Evolutionary conservation across 495 filamentous ascomycete genomes (phyloP).

Genomic region (Daldinia concentrica): DNA sequence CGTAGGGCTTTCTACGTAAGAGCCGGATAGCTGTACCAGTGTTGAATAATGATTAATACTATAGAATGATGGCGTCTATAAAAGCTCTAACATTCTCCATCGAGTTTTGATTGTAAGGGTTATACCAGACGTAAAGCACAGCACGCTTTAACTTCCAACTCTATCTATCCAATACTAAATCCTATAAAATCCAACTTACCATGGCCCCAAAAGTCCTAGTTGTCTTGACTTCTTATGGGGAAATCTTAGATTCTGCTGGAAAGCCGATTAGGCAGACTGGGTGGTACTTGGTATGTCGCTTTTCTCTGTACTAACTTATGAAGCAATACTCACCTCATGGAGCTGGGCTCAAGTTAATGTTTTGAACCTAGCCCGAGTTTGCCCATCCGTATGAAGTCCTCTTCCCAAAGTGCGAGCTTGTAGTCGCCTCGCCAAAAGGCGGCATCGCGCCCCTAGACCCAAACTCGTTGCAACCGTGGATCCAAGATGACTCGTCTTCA

Average conservation of each 20-base stretch:
- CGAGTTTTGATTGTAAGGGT: neutral
- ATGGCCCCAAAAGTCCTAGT: neutral
- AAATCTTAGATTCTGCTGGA: neutral
- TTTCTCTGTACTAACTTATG: no score
- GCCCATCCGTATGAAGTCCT: neutral
- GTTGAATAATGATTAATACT: neutral
- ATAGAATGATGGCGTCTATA: neutral
- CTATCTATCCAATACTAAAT: neutral
- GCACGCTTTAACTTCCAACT: neutral
- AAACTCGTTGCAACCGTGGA: neutral
- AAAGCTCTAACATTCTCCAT: neutral
- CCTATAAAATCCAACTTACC: neutral
- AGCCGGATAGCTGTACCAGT: neutral
- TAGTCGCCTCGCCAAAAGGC: neutral
- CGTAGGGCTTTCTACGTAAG: neutral
- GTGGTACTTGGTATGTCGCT: neutral
- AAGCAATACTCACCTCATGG: neutral
- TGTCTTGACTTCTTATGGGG: neutral
- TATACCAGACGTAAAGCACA: neutral
- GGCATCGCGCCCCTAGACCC: neutral
- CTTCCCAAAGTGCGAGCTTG: neutral
- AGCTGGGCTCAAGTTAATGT: neutral
- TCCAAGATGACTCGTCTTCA: neutral
- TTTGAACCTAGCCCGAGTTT: neutral
- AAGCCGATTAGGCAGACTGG: neutral